Evolutionary conservation across 768 basidiomycete genomes (phyloP).

Genomic region (Amanita subjunquillea): DNA sequence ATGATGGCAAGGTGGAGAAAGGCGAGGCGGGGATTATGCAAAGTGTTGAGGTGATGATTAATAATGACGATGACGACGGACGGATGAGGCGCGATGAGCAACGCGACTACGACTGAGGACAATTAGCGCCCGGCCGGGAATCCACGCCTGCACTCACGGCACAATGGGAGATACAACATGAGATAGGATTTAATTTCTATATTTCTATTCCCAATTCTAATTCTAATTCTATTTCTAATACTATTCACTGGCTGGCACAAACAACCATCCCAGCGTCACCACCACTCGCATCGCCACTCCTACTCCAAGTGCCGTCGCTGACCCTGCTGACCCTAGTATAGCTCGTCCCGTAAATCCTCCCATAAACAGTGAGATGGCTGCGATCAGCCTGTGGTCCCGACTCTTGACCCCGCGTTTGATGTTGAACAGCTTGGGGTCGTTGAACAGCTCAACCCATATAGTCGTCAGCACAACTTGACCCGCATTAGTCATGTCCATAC

Average conservation of each 20-base stretch:
- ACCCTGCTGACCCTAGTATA: conserved; percentile 32
- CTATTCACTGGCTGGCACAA: conserved; percentile 7
- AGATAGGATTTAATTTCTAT: too few relatives aligned
- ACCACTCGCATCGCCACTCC: conserved; percentile 35
- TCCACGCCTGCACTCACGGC: conserved; percentile 23
- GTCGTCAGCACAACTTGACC: conserved; percentile 45
- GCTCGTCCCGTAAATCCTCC: conserved; percentile 45
- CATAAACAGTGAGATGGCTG: conserved; percentile 36
- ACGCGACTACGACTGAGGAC: conserved; percentile 27
- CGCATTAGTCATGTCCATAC: too few relatives aligned
- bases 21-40: conserved; percentile 37
- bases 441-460: conserved; percentile 60
- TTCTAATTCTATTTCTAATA: conserved; percentile 15
- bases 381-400: conserved; percentile 46
- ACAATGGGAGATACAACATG: conserved; percentile 42
- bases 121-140: too few relatives aligned
- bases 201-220: conserved; percentile 26
- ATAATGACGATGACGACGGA: conserved; percentile 60
- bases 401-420: conserved; percentile 20
- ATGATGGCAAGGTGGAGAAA: conserved; percentile 43
- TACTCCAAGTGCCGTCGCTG: conserved; percentile 34
- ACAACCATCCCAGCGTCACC: conserved; percentile 11
- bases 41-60: conserved; percentile 51
- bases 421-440: conserved; percentile 48
- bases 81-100: conserved; percentile 67